Evolutionary conservation across 2,329 filamentous ascomycete species (phyloP), one percentile per base, ranked within the genome.

Genomic region (Catunica adiposa): DNA sequence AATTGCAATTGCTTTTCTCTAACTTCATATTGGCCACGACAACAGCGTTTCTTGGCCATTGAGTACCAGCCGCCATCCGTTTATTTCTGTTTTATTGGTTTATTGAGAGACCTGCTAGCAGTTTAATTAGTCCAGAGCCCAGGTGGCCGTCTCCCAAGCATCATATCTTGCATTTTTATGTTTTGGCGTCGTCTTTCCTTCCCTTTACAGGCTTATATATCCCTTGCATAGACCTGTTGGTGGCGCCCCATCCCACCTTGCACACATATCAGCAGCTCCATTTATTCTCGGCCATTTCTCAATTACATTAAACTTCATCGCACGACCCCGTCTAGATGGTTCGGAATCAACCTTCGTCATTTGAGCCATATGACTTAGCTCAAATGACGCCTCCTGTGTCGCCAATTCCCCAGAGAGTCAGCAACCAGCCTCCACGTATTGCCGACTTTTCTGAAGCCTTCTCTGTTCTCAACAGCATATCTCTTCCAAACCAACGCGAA

Each of bases 381-480:
- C 56, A 58, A 37, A 58, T 58, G 56, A 58, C 56, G 25, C 56
- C 56, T 34, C 56, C 56, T 34, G 48, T 58, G 40, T 53, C 56
- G 17, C 56, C 56, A 34, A 50, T 42, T 48, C 56, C 56, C 14
- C 46, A 53, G 17, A 56, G 31, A 47, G 47, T 46, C 46, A n/a
- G 37, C 23, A 53, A 25, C 44, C 37, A 34, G 26, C 53, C 56
- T 1, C 48, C 31, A 9, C 47, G 55, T 23, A n/a, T 44, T n/a
- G 56, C 48, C n/a, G 56, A 58, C 42, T 58, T 58, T 38, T 55
- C 53, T 38, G 29, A 20, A 6, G 55, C 48, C 23, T 51, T 51
- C n/a, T 51, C 46, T 17, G 51, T 51, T 15, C 22, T 51, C 25
- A 47, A 47, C 17, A 47, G 11, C n/a, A 25, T 44, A 17, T n/a